These are phyloP conservation scores for Echites panduratus DNA, from an alignment of 257 asterid species.

Conservation along the genomic window DNA sequence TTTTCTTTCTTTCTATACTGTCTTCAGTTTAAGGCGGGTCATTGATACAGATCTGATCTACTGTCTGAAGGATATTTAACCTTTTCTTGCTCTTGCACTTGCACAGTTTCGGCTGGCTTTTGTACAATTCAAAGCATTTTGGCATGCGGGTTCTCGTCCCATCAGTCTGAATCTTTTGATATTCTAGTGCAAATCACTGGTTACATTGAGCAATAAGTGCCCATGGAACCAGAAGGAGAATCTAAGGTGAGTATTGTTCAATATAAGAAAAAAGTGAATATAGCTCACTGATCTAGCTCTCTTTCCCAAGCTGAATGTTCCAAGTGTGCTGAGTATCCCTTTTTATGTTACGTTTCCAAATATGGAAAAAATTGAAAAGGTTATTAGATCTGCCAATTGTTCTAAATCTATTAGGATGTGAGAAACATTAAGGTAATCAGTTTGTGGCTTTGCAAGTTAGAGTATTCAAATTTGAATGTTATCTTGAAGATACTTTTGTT, in stretches of 20 bases:
- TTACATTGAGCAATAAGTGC: constrained; percentile 19
- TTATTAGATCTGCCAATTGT: background rate
- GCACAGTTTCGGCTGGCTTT: constrained; percentile 6
- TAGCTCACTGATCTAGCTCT: background rate
- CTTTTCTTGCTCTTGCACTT: background rate
- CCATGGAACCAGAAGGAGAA: constrained; percentile 81
- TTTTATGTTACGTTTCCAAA: background rate
- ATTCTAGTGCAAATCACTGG: constrained; percentile 30
- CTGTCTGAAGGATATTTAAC: constrained; percentile 9
- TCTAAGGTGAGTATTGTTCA: constrained; percentile 50
- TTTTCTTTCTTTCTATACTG: background rate
- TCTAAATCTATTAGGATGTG: background rate
- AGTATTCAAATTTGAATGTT: background rate
- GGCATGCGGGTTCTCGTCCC: constrained; percentile 36
- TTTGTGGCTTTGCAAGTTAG: background rate
- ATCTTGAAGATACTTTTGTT: background rate
- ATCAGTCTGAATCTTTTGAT: constrained; percentile 30
- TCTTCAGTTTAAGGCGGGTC: constrained; percentile 5
- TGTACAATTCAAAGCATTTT: constrained; percentile 18
- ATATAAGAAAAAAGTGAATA: background rate
- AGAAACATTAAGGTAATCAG: background rate
- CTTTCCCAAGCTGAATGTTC: no score
- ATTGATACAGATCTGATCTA: constrained; percentile 37
- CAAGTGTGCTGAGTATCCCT: no score
- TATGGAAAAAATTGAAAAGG: background rate